phyloP scores from a whole-genome alignment of 306 rosid genomes.

The Cicer chorassanicum region DNA sequence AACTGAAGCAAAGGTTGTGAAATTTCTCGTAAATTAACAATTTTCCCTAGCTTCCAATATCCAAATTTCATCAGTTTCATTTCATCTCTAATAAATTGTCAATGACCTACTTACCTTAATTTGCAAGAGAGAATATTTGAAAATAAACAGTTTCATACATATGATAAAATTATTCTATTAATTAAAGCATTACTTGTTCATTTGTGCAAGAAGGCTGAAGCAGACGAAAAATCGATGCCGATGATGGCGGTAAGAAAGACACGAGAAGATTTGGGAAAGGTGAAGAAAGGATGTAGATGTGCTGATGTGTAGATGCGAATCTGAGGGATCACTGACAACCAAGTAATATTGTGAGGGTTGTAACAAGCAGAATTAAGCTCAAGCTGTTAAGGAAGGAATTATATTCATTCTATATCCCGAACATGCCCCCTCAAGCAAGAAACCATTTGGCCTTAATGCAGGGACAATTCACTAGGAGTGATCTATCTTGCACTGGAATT shows the following conservation, averaged over 20 bases:
- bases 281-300: neutral
- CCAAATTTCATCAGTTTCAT: neutral
- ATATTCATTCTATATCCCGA: neutral
- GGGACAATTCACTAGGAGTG: neutral
- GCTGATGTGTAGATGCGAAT: neutral
- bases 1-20: neutral
- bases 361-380: constrained; percentile 9
- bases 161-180: neutral
- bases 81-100: neutral
- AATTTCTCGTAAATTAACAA: neutral
- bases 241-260: neutral
- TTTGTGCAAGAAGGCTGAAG: neutral
- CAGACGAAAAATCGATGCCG: neutral
- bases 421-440: neutral
- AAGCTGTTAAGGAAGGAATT: constrained; percentile 1
- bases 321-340: constrained; percentile 7
- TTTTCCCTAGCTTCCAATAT: neutral
- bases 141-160: neutral
- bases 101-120: neutral
- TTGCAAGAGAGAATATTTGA: constrained; percentile 7
- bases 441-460: constrained; percentile 2
- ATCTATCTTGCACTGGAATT: neutral
- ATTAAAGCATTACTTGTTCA: constrained; percentile 24
- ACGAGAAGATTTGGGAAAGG: neutral
- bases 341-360: neutral